Conservation (phyloP, 345 rosid genomes). For the Kernera saxatilis region DNA sequence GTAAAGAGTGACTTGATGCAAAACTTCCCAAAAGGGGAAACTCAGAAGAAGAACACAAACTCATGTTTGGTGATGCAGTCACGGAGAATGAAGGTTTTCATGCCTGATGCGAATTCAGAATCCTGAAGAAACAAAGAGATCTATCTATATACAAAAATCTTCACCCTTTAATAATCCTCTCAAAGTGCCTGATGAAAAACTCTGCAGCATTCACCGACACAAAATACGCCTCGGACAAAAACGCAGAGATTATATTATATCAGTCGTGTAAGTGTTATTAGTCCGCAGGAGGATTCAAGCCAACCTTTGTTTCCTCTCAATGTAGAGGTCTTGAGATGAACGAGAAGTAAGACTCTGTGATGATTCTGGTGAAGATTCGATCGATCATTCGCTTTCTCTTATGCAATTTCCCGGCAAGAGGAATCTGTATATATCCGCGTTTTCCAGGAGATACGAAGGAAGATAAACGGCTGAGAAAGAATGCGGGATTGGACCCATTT, state of each 20-base stretch:
- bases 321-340: conserved; percentile 8
- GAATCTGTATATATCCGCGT: conserved; percentile 52
- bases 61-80: conserved; percentile 8
- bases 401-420: conserved; percentile 65
- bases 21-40: conserved; percentile 34
- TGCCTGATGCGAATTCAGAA: conserved; percentile 15
- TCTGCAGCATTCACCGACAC: conserved; percentile 20
- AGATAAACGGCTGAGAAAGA: conserved; percentile 75
- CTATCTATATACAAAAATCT: conserved; percentile 28
- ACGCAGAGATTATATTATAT: conserved; percentile 3
- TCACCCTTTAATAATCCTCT: conserved; percentile 16
- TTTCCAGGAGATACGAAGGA: conserved; percentile 60
- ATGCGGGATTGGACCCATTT: conserved; percentile 79
- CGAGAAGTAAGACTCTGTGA: not conserved
- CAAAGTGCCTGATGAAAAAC: conserved; percentile 2
- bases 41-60: conserved; percentile 24
- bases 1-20: conserved; percentile 19
- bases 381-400: conserved; percentile 42
- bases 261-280: conserved; percentile 20
- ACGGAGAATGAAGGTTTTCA: conserved; percentile 18
- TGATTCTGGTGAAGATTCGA: not conserved
- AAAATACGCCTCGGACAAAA: conserved; percentile 23
- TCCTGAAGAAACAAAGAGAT: conserved; percentile 17
- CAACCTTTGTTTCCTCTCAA: conserved; percentile 21
- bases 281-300: conserved; percentile 16